A percentile compares a stretch with the other conserved stretches of the same genome.
Evolutionary conservation across 192 early-diverging fungal genomes (phyloP).

Genomic region (Coemansia sp.): DNA sequence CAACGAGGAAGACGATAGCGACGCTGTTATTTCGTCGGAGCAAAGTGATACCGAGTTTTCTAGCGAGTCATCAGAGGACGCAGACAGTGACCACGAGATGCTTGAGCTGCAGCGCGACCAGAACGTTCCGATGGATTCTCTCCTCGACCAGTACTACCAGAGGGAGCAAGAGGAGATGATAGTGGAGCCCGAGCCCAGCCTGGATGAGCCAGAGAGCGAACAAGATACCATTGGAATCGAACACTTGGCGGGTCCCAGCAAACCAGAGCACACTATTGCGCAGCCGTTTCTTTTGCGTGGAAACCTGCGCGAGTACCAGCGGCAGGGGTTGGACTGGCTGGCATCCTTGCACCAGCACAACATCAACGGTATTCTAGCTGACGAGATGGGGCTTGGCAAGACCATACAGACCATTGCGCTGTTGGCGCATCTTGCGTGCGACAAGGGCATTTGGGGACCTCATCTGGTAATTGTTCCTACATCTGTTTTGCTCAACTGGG

Average conservation of each 20-base stretch:
- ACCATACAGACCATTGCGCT: conserved; percentile 95
- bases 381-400: conserved; percentile 96
- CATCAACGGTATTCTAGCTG: conserved; percentile 89
- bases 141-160: conserved; percentile 58
- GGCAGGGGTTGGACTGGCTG: conserved; percentile 89
- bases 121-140: conserved; percentile 62
- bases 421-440: conserved; percentile 75
- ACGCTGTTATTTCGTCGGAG: conserved; percentile 16
- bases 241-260: neutral
- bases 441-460: conserved; percentile 78
- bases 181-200: conserved; percentile 5
- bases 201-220: conserved; percentile 1
- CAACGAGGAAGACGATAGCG: conserved; percentile 2
- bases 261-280: conserved; percentile 16
- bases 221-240: conserved; percentile 10
- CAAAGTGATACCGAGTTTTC: conserved; percentile 20
- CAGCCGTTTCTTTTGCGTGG: conserved; percentile 65
- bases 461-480: conserved; percentile 92
- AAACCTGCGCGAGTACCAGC: conserved; percentile 83
- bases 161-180: conserved; percentile 16
- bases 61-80: conserved; percentile 17
- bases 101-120: conserved; percentile 61
- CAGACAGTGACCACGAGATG: conserved; percentile 53
- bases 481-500: conserved; percentile 90
- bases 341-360: conserved; percentile 81